phyloP scores from a whole-genome alignment of 306 rosid genomes.

The Ormosia semicastrata region DNA sequence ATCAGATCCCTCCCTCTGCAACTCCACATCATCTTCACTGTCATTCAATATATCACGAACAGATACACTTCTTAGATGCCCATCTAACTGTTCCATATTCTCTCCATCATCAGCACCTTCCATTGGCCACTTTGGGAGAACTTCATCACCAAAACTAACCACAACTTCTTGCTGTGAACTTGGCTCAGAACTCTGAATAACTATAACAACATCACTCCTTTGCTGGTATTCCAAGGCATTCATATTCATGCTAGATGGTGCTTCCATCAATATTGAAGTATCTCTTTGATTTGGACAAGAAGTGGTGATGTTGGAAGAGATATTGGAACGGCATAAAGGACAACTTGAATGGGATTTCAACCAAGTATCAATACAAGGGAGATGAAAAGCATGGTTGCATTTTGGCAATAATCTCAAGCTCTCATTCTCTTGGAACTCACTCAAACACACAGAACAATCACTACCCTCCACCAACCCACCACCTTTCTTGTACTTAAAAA shows the following conservation, averaged over 20 bases:
- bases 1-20: constrained; percentile 17
- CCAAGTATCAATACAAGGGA: constrained; percentile 84
- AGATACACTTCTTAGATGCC: constrained; percentile 28
- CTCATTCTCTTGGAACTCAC: constrained; percentile 73
- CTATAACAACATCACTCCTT: constrained; percentile 33
- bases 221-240: constrained; percentile 47
- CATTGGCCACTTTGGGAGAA: neutral
- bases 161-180: neutral
- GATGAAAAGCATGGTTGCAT: constrained; percentile 83
- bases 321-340: constrained; percentile 68
- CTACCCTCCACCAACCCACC: constrained; percentile 55
- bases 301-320: neutral
- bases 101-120: neutral
- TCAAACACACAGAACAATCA: constrained; percentile 78
- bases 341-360: constrained; percentile 67
- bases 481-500: constrained; percentile 49
- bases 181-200: constrained; percentile 34
- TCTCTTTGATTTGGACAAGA: constrained; percentile 9
- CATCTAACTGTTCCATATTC: constrained; percentile 30
- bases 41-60: constrained; percentile 45
- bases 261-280: neutral
- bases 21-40: constrained; percentile 30
- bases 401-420: constrained; percentile 63
- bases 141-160: constrained; percentile 2
- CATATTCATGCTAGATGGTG: neutral